Base-by-base conservation (phyloP, 2,329 filamentous ascomycete species). In the Teratosphaeriaceae sp. region DNA sequence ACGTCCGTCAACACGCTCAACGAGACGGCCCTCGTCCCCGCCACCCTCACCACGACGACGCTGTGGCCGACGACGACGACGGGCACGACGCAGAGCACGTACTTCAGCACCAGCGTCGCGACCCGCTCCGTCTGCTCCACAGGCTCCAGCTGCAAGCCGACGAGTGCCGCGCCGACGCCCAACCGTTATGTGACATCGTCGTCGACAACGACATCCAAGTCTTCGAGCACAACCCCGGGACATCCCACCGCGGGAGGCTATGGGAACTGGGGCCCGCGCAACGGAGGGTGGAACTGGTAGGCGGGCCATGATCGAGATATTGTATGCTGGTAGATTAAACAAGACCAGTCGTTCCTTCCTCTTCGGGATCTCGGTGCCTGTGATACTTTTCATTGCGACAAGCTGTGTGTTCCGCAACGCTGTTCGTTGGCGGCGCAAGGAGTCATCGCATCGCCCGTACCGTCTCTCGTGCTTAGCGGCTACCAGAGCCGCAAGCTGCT, bases 81-180 rank as follows among this genome's bases (percentile, higher is more conserved):
- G 7, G n/a, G 24, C 24, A 29, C 37, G 4, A 23, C 22, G 11
- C 18, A 39, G 26, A 27, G 24, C 18, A 27, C 16, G n/a, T 30
- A 13, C n/a, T 39, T 6, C 37, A 39, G 37, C 15, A 39, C 37
- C 5, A 27, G 16, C 18, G 37, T 39, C 11, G 8, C 13, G 18
- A 39, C 37, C 4, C 15, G 8, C 5, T 39, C 37, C 13, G 16
- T 30, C 9, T 39, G 37, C 37, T 20, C n/a, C 23, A 16, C 37
- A 5, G 18, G 15, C 7, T 39, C 37, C 23, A 39, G 37, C 37
- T 39, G 37, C 37, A 39, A 38, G 18, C 6, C 34, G 16, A 11
- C 15, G 20, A 23, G 20, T 13, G 21, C 34, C 7, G 31, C 31
- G 19, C 31, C 31, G 15, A 9, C 31, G 3, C 3, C 6, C 5